Base-by-base conservation (phyloP, 2,329 filamentous ascomycete species). In the Penicillium digitatum region DNA sequence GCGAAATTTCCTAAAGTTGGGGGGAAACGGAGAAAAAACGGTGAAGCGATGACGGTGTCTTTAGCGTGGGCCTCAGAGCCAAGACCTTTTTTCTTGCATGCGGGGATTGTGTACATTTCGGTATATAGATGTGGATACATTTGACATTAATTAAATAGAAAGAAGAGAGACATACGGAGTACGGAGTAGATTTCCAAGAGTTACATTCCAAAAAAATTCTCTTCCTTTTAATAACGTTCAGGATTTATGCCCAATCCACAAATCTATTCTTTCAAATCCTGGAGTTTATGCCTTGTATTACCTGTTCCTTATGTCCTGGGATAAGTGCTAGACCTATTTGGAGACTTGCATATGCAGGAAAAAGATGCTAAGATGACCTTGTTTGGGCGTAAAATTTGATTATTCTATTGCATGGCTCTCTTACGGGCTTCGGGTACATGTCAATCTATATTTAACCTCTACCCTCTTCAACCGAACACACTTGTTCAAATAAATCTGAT, bases 51-150 rank as follows among this genome's bases (percentile, higher is more conserved):
- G 58, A 52, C 43, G 39, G 52, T 45, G 37, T 43, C 27, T 47
- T 58, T 62, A 64, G 62, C 56, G 62, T 57, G 61, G 59, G 62
- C 35, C 35, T 56, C 55, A 34, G 43, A 49, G 51, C 57, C 58
- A 62, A 62, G 60, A 57, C 60, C 55, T 32, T 16, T 34, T 62
- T 56, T 51, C 26, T 27, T 59, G 61, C 60, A 62, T 62, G 58
- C 58, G 61, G 60, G 56, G 58, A 55, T 56, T 52, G 54, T 43
- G 46, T 49, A 43, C 38, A 16, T 16, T 26, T 26, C 24, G 24
- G 24, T 12, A n/a, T 27, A 20, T 44, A 35, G 62, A 68, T 54
- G 7, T 31, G 14, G 27, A 14, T 46, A 46, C 44, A 46, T 46
- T 40, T 9, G 14, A 22, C 20, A 46, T n/a, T n/a, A n/a, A n/a